Evolutionary conservation across 768 basidiomycete species (phyloP), one percentile per base, ranked within the genome.

Genomic region (Leccinum disarticulatum): DNA sequence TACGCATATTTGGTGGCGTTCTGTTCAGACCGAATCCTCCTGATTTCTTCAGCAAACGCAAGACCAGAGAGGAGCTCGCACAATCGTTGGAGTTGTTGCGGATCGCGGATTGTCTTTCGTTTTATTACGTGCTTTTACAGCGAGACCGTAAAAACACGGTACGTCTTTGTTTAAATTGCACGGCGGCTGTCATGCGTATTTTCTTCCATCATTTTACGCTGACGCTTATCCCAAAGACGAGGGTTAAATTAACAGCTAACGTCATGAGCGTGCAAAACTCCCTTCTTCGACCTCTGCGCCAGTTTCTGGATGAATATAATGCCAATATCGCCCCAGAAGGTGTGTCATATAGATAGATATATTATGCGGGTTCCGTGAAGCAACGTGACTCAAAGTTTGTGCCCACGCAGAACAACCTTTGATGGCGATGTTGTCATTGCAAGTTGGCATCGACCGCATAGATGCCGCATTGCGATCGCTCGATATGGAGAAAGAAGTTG

Each of bases 91-190:
- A 91, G 65, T 75, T 84, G n/a, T 65, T 79, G 22, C 77, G 90
- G 46, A 74, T 93, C 25, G 78, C 81, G 0, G 88, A 91, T 61
- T 85, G 82, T 61, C 74, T 93, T 6, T 82, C 83, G 17, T 78
- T 91, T 54, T 88, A 87, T 67, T 91, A 87, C 63, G 77, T 87
- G 35, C 75, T 91, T 17, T 66, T 90, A 8, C 70, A 76, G 49
- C 75, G 88, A 62, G 90, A 93, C 68, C 66, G 62, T 9, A 62
- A 72, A 5, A 92, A 91, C 66, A 69, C 70, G 67, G 90, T 89
- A 52, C 3, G 75, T 55, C 48, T 3, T 33, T 46, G 11, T 22
- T 22, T 22, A 22, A 22, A 22, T 22, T 10, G 7, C 43, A 22
- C 19, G 14, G 25, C 27, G 30, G 35, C 55, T 14, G 22, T 14